phyloP scores from a whole-genome alignment of 2,329 filamentous ascomycete genomes.

The Claviceps pazoutovae region DNA sequence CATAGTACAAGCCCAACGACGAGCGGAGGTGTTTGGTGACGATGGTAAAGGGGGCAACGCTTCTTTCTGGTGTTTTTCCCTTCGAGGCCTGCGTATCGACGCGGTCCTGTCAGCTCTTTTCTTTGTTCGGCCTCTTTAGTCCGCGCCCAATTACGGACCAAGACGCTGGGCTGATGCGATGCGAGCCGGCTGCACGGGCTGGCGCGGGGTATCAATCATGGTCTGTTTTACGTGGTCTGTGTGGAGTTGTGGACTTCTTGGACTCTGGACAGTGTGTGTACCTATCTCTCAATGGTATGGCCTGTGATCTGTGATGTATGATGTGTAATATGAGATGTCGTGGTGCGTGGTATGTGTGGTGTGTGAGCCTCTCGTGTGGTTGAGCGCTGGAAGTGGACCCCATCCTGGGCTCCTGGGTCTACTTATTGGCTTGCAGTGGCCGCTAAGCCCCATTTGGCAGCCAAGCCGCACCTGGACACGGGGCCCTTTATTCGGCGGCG shows the following conservation, averaged over 20 bases:
- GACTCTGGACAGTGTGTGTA: too few relatives aligned
- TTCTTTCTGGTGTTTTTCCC: background rate
- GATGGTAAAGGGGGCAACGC: background rate
- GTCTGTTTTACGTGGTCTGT: background rate
- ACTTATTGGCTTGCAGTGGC: background rate
- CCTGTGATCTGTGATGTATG: background rate
- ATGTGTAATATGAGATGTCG: background rate
- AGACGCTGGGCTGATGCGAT: background rate
- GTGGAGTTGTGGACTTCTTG: background rate
- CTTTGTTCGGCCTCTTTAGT: background rate
- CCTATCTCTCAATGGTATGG: too few relatives aligned
- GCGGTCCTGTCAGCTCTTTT: background rate
- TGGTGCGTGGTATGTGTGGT: background rate
- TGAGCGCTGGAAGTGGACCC: background rate
- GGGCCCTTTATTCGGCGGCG: background rate
- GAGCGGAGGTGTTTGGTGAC: conserved; percentile 2
- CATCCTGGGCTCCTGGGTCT: background rate
- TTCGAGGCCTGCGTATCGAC: background rate
- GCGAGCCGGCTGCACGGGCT: background rate
- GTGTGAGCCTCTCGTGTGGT: background rate
- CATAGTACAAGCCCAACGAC: conserved; percentile 3
- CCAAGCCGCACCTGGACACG: conserved; percentile 13
- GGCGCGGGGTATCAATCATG: background rate
- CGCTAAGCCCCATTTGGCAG: conserved; percentile 18
- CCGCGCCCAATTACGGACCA: too few relatives aligned